phyloP scores from a whole-genome alignment of 1,284 basidiomycete genomes.

The Inonotus hispidus region DNA sequence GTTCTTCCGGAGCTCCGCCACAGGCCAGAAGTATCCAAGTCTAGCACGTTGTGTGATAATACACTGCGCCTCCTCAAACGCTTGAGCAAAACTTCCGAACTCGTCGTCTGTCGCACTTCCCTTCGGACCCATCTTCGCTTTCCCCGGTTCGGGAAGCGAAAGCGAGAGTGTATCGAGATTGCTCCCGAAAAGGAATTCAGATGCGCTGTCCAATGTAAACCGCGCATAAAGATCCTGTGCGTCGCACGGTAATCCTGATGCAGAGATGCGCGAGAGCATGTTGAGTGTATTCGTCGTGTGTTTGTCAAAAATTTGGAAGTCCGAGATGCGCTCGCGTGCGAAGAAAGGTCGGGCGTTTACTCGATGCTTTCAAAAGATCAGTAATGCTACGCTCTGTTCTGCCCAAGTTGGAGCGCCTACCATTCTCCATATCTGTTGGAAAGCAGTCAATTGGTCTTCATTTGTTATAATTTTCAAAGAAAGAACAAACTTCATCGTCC shows the following conservation, averaged over 20 bases:
- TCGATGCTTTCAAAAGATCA: constrained; percentile 43
- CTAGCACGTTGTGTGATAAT: constrained; percentile 48
- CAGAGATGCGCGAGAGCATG: constrained; percentile 39
- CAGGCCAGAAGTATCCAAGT: constrained; percentile 60
- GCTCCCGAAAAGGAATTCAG: constrained; percentile 64
- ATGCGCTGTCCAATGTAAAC: constrained; percentile 64
- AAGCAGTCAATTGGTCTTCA: constrained; percentile 10
- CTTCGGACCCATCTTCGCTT: constrained; percentile 44
- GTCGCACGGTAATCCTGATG: constrained; percentile 42
- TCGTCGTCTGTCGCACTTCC: constrained; percentile 54
- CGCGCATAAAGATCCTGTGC: constrained; percentile 64
- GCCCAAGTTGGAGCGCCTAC: constrained; percentile 27
- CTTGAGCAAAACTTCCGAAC: constrained; percentile 56
- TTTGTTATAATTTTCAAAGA: constrained; percentile 7
- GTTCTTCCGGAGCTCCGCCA: constrained; percentile 59
- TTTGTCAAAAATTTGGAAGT: constrained; percentile 63
- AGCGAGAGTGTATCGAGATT: constrained; percentile 56
- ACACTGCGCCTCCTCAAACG: constrained; percentile 59
- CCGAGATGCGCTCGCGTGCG: constrained; percentile 59
- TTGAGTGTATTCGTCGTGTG: constrained; percentile 44
- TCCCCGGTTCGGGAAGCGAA: constrained; percentile 44
- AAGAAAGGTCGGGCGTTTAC: constrained; percentile 69
- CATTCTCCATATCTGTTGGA: constrained; percentile 44
- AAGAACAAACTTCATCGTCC: constrained; percentile 50
- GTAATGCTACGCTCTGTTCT: background rate